Base-by-base conservation (phyloP, 1,139 yeast genomes). In the Pichia sp. region DNA sequence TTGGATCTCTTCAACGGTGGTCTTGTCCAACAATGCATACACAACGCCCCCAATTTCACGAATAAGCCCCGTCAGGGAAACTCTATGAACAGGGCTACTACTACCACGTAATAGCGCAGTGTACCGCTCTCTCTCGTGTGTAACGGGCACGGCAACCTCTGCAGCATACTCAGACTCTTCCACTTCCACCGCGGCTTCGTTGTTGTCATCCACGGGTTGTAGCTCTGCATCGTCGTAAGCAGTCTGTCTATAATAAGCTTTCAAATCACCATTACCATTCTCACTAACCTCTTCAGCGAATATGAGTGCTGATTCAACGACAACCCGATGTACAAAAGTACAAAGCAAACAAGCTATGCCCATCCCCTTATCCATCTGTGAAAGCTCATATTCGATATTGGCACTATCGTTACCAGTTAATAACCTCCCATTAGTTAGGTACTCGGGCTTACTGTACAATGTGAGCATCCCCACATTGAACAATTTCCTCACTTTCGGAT, bases 271-370 rank as follows among this genome's bases (percentile, higher is more conserved):
- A 13, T 63, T 62, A 6, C 37, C 24, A 7, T 65, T 58, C 48
- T 84, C 94, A 39, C 79, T 76, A 11, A 81, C 67, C 52, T 86
- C 95, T 49, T 86, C 96, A 35, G 83, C 55, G 42, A 82, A 66
- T 38, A 70, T 70, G 10, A 81, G 67, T 59, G 81, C 64, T 23
- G 74, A 59, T 13, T 16, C 11, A 13, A 24, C 15, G 6, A n/a
- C n/a, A n/a, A n/a, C n/a, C n/a, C n/a, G n/a, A n/a, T n/a, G n/a
- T n/a, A n/a, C n/a, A n/a, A n/a, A n/a, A n/a, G n/a, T n/a, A n/a
- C n/a, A n/a, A n/a, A n/a, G n/a, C n/a, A n/a, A n/a, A n/a, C n/a
- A n/a, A n/a, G n/a, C n/a, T n/a, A n/a, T n/a, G n/a, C 79, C 48
- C 74, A 83, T 47, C 73, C 74, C 48, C 71, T 74, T 44, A n/a